Evolutionary conservation across 331 rosid species (phyloP), one percentile per base, ranked within the genome.

Genomic region (Malus hybrid): DNA sequence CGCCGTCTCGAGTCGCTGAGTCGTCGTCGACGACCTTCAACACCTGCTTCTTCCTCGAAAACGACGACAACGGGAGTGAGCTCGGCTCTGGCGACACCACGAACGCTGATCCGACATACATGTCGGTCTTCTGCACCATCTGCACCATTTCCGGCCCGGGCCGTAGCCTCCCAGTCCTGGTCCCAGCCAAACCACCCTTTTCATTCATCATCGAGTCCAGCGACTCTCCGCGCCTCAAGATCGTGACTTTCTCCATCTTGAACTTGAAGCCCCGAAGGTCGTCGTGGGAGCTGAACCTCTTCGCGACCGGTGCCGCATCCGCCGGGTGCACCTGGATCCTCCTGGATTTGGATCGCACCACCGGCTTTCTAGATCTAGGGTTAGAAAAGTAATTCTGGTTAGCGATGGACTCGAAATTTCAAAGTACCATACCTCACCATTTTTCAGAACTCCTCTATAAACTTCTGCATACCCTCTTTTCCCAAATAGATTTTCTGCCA

Each of bases 391-490:
- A 61, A 9, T 62, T 62, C 66, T 73, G 32, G 60, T 55, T 71
- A 16, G 63, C 24, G 65, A 73, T 68, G 28, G 36, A n/a, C n/a
- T n/a, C n/a, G n/a, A n/a, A n/a, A n/a, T n/a, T n/a, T n/a, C n/a
- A n/a, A n/a, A n/a, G n/a, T n/a, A n/a, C n/a, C n/a, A n/a, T n/a
- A n/a, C 93, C 13, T 89, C 92, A 2, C 94, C 93, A 36, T 84
- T 78, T 50, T 70, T 81, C 48, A 90, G 19, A 77, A 44, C 82
- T 68, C 97, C 99, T 84, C 84, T 90, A 78, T 94, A 94, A 20
- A 94, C 96, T 79, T 92, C 97, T 1, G 99, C 97, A 75, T 88
- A 90, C 1, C 99, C 99, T 80, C 99, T 93, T 84, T 85, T 90
- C n/a, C 97, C 97, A 22, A 94, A 93, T 79, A 94, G 18, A 70